phyloP scores from a whole-genome alignment of 2,329 filamentous ascomycete species.

The Colletotrichum tropicale region DNA sequence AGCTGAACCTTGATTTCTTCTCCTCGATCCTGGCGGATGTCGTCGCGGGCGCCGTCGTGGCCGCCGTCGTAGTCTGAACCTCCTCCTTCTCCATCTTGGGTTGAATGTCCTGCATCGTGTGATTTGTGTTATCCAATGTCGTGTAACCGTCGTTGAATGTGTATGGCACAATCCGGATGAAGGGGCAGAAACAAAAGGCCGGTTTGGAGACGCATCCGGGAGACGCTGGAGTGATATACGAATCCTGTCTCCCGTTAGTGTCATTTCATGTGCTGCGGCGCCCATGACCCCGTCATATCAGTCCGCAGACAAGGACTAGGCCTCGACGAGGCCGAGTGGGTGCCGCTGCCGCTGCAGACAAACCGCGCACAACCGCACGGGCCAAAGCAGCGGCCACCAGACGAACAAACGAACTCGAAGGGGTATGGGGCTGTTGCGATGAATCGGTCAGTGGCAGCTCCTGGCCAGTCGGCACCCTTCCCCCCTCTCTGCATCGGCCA shows the following conservation, averaged over 20 bases:
- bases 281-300: neutral
- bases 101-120: neutral
- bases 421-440: neutral
- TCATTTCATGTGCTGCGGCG: neutral
- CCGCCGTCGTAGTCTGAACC: neutral
- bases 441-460: neutral
- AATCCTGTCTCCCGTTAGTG: neutral
- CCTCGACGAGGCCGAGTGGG: neutral
- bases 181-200: neutral
- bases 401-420: neutral
- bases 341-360: neutral
- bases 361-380: neutral
- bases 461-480: neutral
- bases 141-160: neutral
- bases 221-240: constrained; percentile 1
- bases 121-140: neutral
- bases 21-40: neutral
- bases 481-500: neutral
- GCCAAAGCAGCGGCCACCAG: neutral
- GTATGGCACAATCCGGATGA: neutral
- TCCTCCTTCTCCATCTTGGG: neutral
- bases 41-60: neutral
- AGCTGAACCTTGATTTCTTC: constrained; percentile 3
- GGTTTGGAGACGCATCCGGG: neutral
- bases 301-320: neutral